Conservation (phyloP, 225 moss, liverwort and hornwort genomes). For the Climacium dendroides region DNA sequence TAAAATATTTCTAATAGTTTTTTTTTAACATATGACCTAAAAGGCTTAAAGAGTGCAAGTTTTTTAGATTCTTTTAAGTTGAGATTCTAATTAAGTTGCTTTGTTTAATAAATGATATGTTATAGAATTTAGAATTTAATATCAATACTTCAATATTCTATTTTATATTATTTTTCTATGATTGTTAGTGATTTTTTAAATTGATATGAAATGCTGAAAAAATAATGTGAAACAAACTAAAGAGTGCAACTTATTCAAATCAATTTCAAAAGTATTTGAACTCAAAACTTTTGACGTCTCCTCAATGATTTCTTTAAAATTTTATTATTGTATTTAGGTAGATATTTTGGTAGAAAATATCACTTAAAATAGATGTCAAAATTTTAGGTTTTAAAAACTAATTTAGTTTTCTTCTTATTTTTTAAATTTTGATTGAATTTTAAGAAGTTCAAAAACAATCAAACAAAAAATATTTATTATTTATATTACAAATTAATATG, state of each 20-base stretch:
- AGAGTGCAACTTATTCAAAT: not conserved
- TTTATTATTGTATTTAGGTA: accelerated
- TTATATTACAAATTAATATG: not conserved
- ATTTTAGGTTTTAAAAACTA: not conserved
- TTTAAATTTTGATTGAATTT: not conserved
- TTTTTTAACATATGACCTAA: not conserved
- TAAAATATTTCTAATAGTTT: accelerated
- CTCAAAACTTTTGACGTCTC: too few species aligned
- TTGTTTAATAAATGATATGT: too few species aligned
- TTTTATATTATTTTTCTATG: too few species aligned
- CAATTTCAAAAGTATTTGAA: not conserved
- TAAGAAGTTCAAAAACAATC: accelerated
- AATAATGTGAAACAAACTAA: not conserved
- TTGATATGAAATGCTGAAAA: not conserved
- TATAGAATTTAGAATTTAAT: not conserved
- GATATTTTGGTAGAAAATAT: too few species aligned
- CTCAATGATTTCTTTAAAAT: not conserved
- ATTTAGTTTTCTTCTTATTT: not conserved
- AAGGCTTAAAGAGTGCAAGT: not conserved
- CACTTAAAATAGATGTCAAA: accelerated
- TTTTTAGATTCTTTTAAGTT: not conserved
- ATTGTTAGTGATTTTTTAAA: not conserved
- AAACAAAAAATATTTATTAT: not conserved
- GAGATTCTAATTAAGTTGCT: not conserved
- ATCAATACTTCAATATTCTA: too few species aligned